Evolutionary conservation across 306 rosid genomes (phyloP), one percentile per base, ranked within the genome.

Genomic region (Lotus japonicus): DNA sequence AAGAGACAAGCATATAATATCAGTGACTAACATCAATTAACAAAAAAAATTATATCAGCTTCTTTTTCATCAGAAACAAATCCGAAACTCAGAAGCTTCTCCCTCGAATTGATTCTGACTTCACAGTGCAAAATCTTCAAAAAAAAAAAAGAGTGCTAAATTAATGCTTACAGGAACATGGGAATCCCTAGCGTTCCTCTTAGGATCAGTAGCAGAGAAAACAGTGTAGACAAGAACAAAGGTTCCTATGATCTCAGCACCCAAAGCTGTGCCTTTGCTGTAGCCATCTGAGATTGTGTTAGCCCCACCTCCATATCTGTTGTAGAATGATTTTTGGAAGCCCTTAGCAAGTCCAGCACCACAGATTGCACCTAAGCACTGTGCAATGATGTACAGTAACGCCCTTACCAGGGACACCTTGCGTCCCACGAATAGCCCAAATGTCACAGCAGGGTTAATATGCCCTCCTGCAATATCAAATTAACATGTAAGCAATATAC

Each of bases 161-260:
- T 31, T 35, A 35, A 11, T 58, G 26, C 96, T 70, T 85, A 92
- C 98, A 50, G 98, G 98, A 72, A 92, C 95, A 57, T 92, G 98
- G 31, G 95, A 92, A 82, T 92, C 98, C 71, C 98, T 80, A 2
- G 98, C 98, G 39, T 6, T 92, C 39, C 98, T 83, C 76, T 92
- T 92, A 9, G 98, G 98, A 36, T 92, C 98, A 10, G 98, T 92
- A 72, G 98, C 98, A 5, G 98, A 87, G 87, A 92, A 92, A 64
- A 92, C 98, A 0, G 98, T 92, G 89, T 92, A 92, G 68, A 92
- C 98, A 50, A 92, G 91, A 61, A 92, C 97, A 39, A 92, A 92
- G 82, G 98, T 92, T 0, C 98, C 98, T 2, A 92, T 92, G 53
- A 92, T 92, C 78, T 92, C 98, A 6, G 97, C 98, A 2, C 97